These are phyloP conservation scores for Boletus semigastroideus DNA, from an alignment of 1,284 basidiomycete genomes.

Conservation along the genomic window DNA sequence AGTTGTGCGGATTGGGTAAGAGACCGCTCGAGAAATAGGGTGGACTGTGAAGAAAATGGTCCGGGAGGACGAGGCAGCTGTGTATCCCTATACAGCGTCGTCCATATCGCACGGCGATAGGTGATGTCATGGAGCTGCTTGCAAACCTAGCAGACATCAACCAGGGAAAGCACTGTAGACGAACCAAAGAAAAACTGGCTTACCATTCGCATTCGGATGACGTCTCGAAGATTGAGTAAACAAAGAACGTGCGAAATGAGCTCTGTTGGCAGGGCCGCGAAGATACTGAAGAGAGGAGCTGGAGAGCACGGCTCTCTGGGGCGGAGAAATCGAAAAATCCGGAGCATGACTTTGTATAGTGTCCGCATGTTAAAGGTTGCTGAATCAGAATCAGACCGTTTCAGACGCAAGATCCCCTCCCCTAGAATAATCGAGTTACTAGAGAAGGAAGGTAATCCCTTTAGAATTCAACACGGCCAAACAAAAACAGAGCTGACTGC, in stretches of 20 bases:
- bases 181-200: background rate
- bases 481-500: no score
- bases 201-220: background rate
- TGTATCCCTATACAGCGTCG: background rate
- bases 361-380: no score
- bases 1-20: background rate
- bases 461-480: no score
- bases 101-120: background rate
- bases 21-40: background rate
- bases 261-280: background rate
- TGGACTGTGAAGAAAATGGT: background rate
- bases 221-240: background rate
- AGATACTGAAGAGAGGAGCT: no score
- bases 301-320: no score
- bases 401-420: no score
- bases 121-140: background rate
- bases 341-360: no score
- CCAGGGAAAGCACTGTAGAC: background rate
- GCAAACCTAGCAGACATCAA: background rate
- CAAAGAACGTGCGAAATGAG: background rate
- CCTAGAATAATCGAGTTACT: no score
- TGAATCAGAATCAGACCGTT: no score
- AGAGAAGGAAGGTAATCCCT: no score
- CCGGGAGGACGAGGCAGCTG: background rate
- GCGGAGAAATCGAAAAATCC: no score